Conservation (phyloP, 2,329 filamentous ascomycete genomes). For the Ophiocordyceps polyrhachis-furcata region DNA sequence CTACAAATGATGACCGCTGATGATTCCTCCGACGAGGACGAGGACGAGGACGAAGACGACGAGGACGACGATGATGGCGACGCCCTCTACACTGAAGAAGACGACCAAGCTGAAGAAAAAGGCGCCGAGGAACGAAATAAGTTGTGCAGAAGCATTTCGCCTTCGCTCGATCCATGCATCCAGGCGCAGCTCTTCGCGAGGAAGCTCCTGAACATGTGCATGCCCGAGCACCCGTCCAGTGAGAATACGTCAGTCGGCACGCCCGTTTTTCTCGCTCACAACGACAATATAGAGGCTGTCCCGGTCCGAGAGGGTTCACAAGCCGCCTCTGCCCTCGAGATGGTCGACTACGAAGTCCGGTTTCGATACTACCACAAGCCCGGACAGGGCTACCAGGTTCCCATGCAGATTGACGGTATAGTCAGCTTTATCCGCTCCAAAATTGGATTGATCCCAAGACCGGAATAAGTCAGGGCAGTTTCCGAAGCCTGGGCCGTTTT, state of each 20-base stretch:
- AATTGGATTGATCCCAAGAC: neutral
- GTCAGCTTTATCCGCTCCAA: constrained; percentile 11
- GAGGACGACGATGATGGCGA: no score
- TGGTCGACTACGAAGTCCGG: constrained; percentile 12
- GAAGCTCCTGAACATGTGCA: constrained; percentile 11
- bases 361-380: constrained; percentile 16
- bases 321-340: constrained; percentile 9
- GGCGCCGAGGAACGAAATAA: no score
- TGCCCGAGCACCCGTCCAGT: constrained; percentile 3
- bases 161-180: constrained; percentile 3
- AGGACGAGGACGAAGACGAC: neutral
- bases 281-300: constrained; percentile 19
- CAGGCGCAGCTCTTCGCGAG: constrained; percentile 13
- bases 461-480: no score
- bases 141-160: neutral
- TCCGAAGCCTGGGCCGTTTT: no score
- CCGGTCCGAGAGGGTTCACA: constrained; percentile 12
- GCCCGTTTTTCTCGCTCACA: constrained; percentile 25
- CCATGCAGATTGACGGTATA: constrained; percentile 25
- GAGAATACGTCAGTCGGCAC: constrained; percentile 7
- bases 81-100: no score
- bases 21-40: constrained; percentile 1
- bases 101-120: no score
- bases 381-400: constrained; percentile 30
- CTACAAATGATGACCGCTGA: constrained; percentile 11